These are phyloP conservation scores for Haplosporangium sp. DNA, from an alignment of 371 early-diverging fungal species.

Conservation along the genomic window DNA sequence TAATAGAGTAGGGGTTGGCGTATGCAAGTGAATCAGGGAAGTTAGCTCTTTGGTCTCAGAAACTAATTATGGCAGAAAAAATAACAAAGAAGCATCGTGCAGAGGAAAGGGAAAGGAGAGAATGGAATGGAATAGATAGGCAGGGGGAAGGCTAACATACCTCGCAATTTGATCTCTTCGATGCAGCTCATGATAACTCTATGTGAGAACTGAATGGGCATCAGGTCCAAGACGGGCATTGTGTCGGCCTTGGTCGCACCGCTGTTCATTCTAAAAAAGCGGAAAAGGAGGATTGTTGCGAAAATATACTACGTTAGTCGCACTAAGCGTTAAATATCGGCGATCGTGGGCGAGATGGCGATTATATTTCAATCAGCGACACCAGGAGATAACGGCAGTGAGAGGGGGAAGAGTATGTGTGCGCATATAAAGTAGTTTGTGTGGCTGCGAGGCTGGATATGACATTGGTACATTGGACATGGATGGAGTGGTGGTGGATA, in stretches of 20 bases:
- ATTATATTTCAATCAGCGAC: too few species aligned
- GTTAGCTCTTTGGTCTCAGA: too few species aligned
- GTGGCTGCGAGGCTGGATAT: too few species aligned
- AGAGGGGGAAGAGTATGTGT: too few species aligned
- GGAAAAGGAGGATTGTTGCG: neutral
- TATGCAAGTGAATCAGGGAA: neutral
- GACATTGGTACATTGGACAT: too few species aligned
- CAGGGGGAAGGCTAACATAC: conserved; percentile 9
- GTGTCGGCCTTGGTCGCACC: conserved; percentile 15
- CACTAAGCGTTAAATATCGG: too few species aligned
- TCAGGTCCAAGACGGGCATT: conserved; percentile 29
- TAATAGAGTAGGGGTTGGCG: too few species aligned
- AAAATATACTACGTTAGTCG: neutral
- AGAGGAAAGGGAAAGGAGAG: neutral
- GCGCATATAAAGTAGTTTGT: too few species aligned
- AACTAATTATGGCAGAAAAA: neutral
- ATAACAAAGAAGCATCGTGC: neutral
- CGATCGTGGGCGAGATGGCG: too few species aligned
- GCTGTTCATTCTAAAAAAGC: conserved; percentile 10
- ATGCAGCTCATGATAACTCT: conserved; percentile 48
- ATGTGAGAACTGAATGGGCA: conserved; percentile 47
- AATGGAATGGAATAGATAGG: neutral
- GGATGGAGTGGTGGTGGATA: too few species aligned
- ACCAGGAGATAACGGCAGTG: too few species aligned
- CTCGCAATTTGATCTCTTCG: conserved; percentile 51